Evolutionary conservation across 129 eudicot species (phyloP).

Genomic region (Saposhnikovia divaricata): DNA sequence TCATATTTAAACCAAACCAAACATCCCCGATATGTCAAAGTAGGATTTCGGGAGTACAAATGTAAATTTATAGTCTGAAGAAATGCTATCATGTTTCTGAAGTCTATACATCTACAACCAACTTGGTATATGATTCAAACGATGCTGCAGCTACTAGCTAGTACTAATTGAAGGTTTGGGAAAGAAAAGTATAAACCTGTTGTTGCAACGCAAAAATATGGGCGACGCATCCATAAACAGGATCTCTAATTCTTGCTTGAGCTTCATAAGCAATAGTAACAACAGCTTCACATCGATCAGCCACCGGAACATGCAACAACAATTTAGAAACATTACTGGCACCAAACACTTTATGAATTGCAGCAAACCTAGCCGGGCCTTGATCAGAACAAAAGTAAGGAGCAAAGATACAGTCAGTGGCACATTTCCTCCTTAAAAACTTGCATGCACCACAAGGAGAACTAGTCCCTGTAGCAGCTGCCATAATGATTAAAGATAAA

Average conservation of each 20-base stretch:
- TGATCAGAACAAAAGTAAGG: constrained; percentile 96
- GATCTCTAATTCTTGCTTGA: constrained; percentile 91
- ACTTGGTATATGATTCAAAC: neutral
- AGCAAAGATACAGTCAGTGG: constrained; percentile 80
- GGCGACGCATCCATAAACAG: constrained; percentile 95
- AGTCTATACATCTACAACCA: neutral
- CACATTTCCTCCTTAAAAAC: constrained; percentile 88
- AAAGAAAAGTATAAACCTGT: constrained; percentile 23
- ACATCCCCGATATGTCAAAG: neutral
- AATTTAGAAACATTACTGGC: constrained; percentile 92
- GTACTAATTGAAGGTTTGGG: neutral
- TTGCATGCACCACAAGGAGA: constrained; percentile 99
- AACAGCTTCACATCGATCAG: constrained; percentile 87
- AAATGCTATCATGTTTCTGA: neutral
- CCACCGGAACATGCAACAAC: constrained; percentile 66
- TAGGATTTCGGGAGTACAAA: neutral
- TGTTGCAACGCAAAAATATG: constrained; percentile 65
- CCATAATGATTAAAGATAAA: constrained; percentile 19
- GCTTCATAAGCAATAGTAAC: constrained; percentile 98
- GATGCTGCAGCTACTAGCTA: neutral
- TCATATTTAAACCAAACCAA: neutral
- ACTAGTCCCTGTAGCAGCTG: constrained; percentile 35
- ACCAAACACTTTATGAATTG: constrained; percentile 97
- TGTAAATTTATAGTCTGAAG: neutral
- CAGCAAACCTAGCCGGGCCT: constrained; percentile 93